These are phyloP conservation scores for Botrytis aclada DNA, from an alignment of 2,329 filamentous ascomycete species.

Conservation along the genomic window DNA sequence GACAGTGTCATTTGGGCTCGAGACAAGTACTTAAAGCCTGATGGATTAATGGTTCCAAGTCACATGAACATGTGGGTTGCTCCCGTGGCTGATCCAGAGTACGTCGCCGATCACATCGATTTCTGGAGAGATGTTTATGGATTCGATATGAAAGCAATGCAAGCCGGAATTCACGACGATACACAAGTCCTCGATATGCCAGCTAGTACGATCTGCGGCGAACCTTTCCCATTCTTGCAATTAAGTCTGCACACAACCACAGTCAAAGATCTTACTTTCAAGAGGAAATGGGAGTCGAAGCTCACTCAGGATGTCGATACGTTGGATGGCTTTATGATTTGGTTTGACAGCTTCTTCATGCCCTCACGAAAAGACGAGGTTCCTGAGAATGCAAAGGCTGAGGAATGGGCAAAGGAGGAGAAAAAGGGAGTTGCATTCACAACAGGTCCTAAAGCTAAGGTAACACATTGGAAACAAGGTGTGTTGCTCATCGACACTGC, in stretches of 20 bases:
- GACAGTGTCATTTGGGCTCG: conserved; percentile 86
- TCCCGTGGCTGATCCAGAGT: conserved; percentile 74
- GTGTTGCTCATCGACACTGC: conserved; percentile 63
- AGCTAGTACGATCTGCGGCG: conserved; percentile 55
- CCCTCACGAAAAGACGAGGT: conserved; percentile 51
- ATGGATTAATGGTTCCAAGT: conserved; percentile 81
- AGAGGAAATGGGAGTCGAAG: conserved; percentile 60
- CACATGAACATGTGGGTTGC: conserved; percentile 81
- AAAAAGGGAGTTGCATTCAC: conserved; percentile 76
- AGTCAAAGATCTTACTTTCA: conserved; percentile 72
- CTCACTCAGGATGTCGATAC: conserved; percentile 60
- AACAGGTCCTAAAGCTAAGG: conserved; percentile 71
- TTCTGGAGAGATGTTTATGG: conserved; percentile 95
- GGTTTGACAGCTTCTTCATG: conserved; percentile 93
- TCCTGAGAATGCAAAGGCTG: conserved; percentile 53
- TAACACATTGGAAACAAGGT: conserved; percentile 90
- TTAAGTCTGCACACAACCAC: conserved; percentile 74
- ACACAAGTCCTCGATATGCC: conserved; percentile 74
- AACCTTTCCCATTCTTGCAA: conserved; percentile 64
- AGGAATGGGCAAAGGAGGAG: conserved; percentile 56
- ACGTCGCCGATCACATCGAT: conserved; percentile 70
- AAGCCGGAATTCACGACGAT: conserved; percentile 75
- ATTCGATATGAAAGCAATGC: conserved; percentile 92
- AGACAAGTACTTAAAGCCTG: conserved; percentile 77
- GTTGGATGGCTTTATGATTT: conserved; percentile 85